A percentile compares a stretch with the other conserved stretches of the same genome.
phyloP scores from a whole-genome alignment of 768 basidiomycete genomes.

The Rhodosporidiobolus odoratus region DNA sequence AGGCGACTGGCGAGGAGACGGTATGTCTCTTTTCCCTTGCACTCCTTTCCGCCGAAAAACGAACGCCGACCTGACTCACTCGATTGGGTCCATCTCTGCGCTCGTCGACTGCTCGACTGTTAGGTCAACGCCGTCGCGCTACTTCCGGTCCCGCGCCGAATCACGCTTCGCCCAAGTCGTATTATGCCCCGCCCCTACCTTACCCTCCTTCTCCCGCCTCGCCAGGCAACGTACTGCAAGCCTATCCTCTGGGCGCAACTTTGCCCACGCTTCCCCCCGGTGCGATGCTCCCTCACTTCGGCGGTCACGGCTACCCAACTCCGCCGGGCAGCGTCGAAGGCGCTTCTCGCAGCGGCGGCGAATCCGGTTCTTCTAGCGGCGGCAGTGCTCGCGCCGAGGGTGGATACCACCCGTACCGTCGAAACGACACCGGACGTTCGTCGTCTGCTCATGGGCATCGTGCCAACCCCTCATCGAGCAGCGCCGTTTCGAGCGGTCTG shows the following conservation, averaged over 20 bases:
- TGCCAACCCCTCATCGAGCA: slow-evolving; percentile 15
- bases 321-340: slow-evolving; percentile 32
- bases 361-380: slow-evolving; percentile 13
- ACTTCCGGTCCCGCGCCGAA: slow-evolving; percentile 19
- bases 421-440: slow-evolving; percentile 2
- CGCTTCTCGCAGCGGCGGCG: slow-evolving; percentile 3
- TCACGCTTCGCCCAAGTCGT: slow-evolving; percentile 6
- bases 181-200: slow-evolving; percentile 9
- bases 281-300: slow-evolving; percentile 28
- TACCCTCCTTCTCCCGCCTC: slow-evolving; percentile 10
- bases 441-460: slow-evolving; percentile 3
- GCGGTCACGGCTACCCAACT: slow-evolving; percentile 30
- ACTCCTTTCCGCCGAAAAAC: neutral
- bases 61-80: neutral
- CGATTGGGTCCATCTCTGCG: neutral
- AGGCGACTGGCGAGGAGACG: neutral
- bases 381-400: slow-evolving; percentile 1
- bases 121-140: slow-evolving; percentile 22
- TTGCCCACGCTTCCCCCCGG: slow-evolving; percentile 16
- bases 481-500: neutral
- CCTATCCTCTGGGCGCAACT: neutral
- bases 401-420: slow-evolving; percentile 33
- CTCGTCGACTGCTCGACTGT: neutral
- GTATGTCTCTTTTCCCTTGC: neutral
- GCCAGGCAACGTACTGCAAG: neutral